Percentiles rank a stretch among this genome's conserved stretches.
Conservation (phyloP, 805 yeast species). For the Metschnikowia lunata region DNA sequence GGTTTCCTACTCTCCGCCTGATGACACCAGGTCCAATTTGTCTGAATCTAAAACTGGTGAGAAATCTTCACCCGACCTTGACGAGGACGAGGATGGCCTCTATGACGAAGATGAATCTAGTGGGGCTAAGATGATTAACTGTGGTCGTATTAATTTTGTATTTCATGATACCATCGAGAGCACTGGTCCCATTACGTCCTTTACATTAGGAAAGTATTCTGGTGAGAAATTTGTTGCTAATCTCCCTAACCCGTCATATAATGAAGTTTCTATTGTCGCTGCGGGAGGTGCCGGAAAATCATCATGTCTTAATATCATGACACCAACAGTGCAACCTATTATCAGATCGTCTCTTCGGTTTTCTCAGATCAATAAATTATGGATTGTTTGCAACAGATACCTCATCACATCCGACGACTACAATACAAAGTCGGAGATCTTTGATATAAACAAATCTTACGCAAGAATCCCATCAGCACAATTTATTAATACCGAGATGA, state of each 20-base stretch:
- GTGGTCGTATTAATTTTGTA: slow-evolving; percentile 30
- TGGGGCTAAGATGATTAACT: slow-evolving; percentile 10
- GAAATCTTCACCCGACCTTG: slow-evolving; percentile 4
- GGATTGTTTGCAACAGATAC: slow-evolving; percentile 65
- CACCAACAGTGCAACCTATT: slow-evolving; percentile 64
- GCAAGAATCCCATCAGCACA: slow-evolving; percentile 57
- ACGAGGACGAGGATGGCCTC: slow-evolving; percentile 46
- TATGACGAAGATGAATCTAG: slow-evolving; percentile 31
- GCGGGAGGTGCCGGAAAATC: slow-evolving; percentile 60
- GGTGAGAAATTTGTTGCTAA: slow-evolving; percentile 55
- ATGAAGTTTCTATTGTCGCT: slow-evolving; percentile 64
- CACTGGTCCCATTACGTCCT: slow-evolving; percentile 69
- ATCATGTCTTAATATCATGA: slow-evolving; percentile 56
- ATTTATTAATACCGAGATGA: slow-evolving; percentile 58
- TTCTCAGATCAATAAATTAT: slow-evolving; percentile 66
- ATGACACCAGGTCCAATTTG: slow-evolving; percentile 13
- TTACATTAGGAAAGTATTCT: slow-evolving; percentile 60
- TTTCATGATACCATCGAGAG: slow-evolving; percentile 53
- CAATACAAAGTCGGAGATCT: slow-evolving; percentile 63
- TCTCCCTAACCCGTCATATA: slow-evolving; percentile 60
- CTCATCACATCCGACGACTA: slow-evolving; percentile 68
- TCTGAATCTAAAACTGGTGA: neutral
- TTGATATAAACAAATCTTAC: slow-evolving; percentile 58
- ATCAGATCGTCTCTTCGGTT: slow-evolving; percentile 67
- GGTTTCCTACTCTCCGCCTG: slow-evolving; percentile 17